phyloP scores from a whole-genome alignment of 75 land plant species.

The Azolla pinnata region DNA sequence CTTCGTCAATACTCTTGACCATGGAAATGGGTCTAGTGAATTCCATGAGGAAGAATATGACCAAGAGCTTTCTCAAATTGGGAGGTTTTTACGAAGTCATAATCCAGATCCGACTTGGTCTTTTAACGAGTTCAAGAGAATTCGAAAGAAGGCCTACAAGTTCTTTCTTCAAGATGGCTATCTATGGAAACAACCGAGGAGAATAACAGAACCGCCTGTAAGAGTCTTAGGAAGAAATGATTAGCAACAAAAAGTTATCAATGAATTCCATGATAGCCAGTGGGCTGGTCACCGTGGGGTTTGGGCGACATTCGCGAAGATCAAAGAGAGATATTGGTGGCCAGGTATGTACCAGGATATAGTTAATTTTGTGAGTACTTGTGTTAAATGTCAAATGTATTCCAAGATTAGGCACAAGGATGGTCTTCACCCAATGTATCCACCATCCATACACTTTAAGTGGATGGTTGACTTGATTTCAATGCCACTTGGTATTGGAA shows the following conservation, averaged over 20 bases:
- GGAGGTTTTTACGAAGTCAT: too few species aligned
- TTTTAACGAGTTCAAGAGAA: too few species aligned
- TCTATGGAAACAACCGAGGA: too few species aligned
- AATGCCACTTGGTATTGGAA: neutral
- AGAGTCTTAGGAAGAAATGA: too few species aligned
- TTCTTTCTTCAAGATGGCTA: too few species aligned
- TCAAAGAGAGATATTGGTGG: constrained; percentile 7
- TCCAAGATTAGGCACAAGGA: neutral
- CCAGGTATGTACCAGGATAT: neutral
- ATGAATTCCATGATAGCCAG: neutral
- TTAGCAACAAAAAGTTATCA: neutral
- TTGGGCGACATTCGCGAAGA: constrained; percentile 2
- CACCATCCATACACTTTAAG: neutral
- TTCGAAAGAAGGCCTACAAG: too few species aligned
- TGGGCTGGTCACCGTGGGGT: constrained; percentile 4
- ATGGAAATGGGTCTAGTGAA: too few species aligned
- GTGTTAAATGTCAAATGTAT: constrained; percentile 4
- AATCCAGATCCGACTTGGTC: too few species aligned
- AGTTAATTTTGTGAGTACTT: neutral
- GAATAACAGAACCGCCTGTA: too few species aligned
- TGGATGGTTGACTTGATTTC: neutral
- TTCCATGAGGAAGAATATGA: too few species aligned
- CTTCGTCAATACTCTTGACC: too few species aligned
- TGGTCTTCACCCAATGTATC: constrained; percentile 4
- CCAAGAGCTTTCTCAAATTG: too few species aligned